Evolutionary conservation across 176 grass and related monocot genomes (phyloP).

Genomic region (Rhipidocladum racemiflorum): DNA sequence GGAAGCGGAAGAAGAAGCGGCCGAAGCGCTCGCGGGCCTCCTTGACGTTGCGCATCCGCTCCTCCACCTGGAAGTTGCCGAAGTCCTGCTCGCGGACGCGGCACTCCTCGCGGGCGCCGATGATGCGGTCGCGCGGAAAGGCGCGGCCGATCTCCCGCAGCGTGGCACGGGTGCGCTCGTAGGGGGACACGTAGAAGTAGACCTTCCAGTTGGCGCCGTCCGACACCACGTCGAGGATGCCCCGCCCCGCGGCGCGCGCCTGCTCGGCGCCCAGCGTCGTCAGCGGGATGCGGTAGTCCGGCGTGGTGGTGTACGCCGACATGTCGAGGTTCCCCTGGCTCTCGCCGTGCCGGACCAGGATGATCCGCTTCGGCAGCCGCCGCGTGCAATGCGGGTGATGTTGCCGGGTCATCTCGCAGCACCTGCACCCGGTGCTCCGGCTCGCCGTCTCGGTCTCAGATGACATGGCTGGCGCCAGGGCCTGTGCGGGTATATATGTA

Average conservation of each 20-base stretch:
- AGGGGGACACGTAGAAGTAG: constrained; percentile 96
- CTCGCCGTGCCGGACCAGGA: constrained; percentile 94
- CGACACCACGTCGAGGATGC: constrained; percentile 46
- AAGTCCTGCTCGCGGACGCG: constrained; percentile 97
- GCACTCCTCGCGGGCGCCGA: constrained; percentile 93
- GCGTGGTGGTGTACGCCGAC: constrained; percentile 85
- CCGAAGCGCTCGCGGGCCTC: constrained; percentile 74
- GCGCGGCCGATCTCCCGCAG: constrained; percentile 73
- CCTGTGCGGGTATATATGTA: constrained; percentile 30
- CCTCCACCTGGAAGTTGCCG: constrained; percentile 96
- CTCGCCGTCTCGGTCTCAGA: neutral
- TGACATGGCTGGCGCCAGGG: constrained; percentile 39
- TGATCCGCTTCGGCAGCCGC: constrained; percentile 81
- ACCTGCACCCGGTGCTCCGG: neutral
- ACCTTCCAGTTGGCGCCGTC: constrained; percentile 57
- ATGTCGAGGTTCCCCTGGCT: constrained; percentile 93
- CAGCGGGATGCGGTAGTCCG: constrained; percentile 88
- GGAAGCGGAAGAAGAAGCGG: constrained; percentile 97
- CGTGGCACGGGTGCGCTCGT: constrained; percentile 79
- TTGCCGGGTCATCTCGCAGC: constrained; percentile 55
- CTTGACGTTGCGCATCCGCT: constrained; percentile 87
- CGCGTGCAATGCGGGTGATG: constrained; percentile 31
- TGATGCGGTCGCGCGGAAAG: constrained; percentile 66
- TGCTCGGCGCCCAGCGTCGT: constrained; percentile 60
- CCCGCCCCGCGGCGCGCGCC: constrained; percentile 49